Base-by-base conservation (phyloP, 345 rosid species). In the Syzygium oleosum region DNA sequence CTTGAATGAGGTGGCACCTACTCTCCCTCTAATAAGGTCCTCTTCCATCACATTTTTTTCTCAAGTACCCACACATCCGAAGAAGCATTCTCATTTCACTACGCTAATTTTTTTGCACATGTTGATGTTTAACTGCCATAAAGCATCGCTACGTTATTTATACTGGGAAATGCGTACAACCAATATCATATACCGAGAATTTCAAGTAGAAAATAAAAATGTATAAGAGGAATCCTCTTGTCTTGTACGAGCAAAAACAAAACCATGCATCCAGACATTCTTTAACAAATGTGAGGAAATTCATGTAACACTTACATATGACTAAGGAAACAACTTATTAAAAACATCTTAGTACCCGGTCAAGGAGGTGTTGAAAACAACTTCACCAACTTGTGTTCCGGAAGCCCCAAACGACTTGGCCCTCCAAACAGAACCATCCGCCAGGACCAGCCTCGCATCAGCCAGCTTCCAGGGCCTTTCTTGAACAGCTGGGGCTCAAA, bases 321-420 rank as follows among this genome's bases (percentile, higher is more conserved):
- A 31, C 43, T 9, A 34, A 34, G 49, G 27, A 38, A 73, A 73
- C 83, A 38, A 73, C 46, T 73, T 21, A 56, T 46, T 29, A 14
- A 7, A 52, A 43, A 51, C 58, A 83, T 85, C 68, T 53, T 23
- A 68, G 51, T 91, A 96, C 99, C 99, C 98, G 23, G 99, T 98
- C 91, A 98, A 89, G 79, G 99, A 98, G 38, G 99, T 98, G 88
- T 97, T 98, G 90, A 98, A 98, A 10, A 98, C 99, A 87, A 98
- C 96, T 92, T 98, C 99, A 1, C 99, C 99, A 86, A 98, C 94
- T 91, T 95, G 98, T 15, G 99, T 96, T 73, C 99, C 99, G 17
- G 92, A 92, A 84, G 98, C 98, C 92, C 99, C 99, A 89, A 98
- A 98, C 6, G 99, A 94, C 93, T 97, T 98, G 58, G 99, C 99